These are phyloP conservation scores for Picea mariana DNA, from an alignment of 83 land plant genomes.

Conservation along the genomic window DNA sequence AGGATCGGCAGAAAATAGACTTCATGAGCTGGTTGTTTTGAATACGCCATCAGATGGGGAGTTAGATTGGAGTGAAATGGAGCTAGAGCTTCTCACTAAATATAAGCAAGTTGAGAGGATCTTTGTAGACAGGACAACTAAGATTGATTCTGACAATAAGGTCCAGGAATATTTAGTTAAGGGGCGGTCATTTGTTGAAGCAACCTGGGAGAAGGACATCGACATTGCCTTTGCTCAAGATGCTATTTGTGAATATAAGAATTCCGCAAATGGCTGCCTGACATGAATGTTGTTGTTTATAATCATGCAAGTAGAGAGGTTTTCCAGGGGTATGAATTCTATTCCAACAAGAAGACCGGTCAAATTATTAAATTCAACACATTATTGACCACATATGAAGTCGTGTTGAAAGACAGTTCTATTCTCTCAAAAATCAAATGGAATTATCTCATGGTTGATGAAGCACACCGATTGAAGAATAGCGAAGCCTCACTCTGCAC, in stretches of 20 bases:
- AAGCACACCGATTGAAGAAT: constrained; percentile 96
- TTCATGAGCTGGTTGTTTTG: constrained; percentile 58
- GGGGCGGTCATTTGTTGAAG: constrained; percentile 96
- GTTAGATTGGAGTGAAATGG: constrained; percentile 92
- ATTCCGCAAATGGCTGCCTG: constrained; percentile 96
- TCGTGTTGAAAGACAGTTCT: constrained; percentile 86
- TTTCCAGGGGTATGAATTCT: constrained; percentile 92
- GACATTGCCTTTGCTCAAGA: constrained; percentile 93
- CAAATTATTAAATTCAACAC: constrained; percentile 60
- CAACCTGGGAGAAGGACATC: constrained; percentile 96
- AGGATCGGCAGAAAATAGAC: constrained; percentile 55
- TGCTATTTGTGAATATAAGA: constrained; percentile 96
- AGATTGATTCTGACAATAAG: constrained; percentile 65
- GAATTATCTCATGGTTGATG: constrained; percentile 99
- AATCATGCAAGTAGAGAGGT: constrained; percentile 99
- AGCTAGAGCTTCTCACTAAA: constrained; percentile 90
- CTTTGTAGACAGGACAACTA: constrained; percentile 76
- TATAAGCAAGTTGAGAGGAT: constrained; percentile 94
- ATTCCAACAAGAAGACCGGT: constrained; percentile 50
- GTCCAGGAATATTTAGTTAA: constrained; percentile 90
- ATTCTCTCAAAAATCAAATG: constrained; percentile 88
- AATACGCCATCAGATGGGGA: constrained; percentile 65
- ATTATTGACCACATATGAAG: constrained; percentile 44
- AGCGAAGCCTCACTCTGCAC: constrained; percentile 94
- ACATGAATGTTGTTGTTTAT: constrained; percentile 94